Evolutionary conservation across 2,329 filamentous ascomycete species (phyloP).

Genomic region (Fusarium goolgardi): DNA sequence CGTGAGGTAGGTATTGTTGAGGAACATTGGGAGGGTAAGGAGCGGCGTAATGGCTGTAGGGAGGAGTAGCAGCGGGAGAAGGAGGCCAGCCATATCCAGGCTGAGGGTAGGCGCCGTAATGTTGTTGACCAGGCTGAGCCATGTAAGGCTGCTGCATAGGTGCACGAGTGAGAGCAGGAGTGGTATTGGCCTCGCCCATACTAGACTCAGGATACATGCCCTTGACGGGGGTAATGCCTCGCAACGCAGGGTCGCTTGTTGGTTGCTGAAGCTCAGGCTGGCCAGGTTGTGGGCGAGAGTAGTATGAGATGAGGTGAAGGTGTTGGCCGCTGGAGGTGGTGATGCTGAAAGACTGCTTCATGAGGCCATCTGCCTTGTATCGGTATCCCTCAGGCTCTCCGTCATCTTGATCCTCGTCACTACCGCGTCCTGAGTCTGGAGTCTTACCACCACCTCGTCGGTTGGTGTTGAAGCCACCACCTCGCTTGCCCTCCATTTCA

Average conservation of each 20-base stretch:
- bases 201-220: conserved; percentile 98
- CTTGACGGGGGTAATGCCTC: conserved; percentile 87
- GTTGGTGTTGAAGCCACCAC: conserved; percentile 75
- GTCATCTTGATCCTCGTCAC: conserved; percentile 87
- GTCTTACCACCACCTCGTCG: conserved; percentile 76
- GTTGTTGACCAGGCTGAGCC: conserved; percentile 51
- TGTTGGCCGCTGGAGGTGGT: conserved; percentile 90
- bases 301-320: conserved; percentile 97
- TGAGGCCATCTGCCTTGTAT: conserved; percentile 95
- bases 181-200: conserved; percentile 83
- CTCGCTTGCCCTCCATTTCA: conserved; percentile 98
- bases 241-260: conserved; percentile 80
- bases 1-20: conserved; percentile 46
- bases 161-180: conserved; percentile 82
- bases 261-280: conserved; percentile 82
- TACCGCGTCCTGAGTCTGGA: conserved; percentile 82
- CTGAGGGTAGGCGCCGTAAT: conserved; percentile 56
- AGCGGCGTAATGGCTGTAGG: conserved; percentile 61
- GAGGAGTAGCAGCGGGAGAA: conserved; percentile 67
- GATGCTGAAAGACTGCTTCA: conserved; percentile 99
- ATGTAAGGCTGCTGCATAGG: conserved; percentile 67
- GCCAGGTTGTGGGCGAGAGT: conserved; percentile 80
- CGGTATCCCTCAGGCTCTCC: conserved; percentile 90
- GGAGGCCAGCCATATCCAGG: conserved; percentile 65
- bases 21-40: conserved; percentile 52